Evolutionary conservation across 75 land plant species (phyloP), one percentile per base, ranked within the genome.

Genomic region (Cunninghamia lanceolata): DNA sequence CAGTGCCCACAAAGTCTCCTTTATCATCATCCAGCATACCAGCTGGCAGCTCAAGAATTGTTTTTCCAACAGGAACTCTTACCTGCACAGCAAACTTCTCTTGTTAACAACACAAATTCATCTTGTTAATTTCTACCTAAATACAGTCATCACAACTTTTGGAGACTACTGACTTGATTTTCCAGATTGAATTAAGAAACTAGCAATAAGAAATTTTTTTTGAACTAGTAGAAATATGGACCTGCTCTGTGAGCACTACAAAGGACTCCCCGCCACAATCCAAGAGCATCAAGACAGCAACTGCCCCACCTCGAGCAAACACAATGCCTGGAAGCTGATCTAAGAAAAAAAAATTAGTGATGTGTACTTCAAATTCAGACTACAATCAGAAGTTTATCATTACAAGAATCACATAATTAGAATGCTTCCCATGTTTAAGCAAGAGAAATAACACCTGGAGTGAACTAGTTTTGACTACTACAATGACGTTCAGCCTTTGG

Each of bases 161-260:
- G 35, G 40, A 38, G 11, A 68, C 2, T 34, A 68, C 17, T 70
- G 39, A 83, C 40, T 75, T 32, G 43, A 68, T 36, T 73, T 36
- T 73, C 85, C 83, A 84, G 19, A 68, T 59, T 35, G 16, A 83
- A 66, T 17, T 54, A 54, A 34, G 75, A 70, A 70, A 84, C 21
- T 25, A 70, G 39, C 85, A 84, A 84, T 35, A 25, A 52, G 81
- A 84, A 30, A 2, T 25, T 42, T 25, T 16, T 36, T 34, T 82
- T 42, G 32, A 82, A 39, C 52, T 82, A 46, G 50, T 14, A 46
- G 30, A 66, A 63, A 54, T 40, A 82, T 3, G 30, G 78, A 97
- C 99, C 97, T 98, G 99, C 80, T 96, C 99, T n/a, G 99, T 98
- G 17, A 98, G 96, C 89, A 96, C 96, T 87, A 91, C 97, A 87